Conservation (phyloP, 148 eudicot genomes). For the Arbutus unedo region DNA sequence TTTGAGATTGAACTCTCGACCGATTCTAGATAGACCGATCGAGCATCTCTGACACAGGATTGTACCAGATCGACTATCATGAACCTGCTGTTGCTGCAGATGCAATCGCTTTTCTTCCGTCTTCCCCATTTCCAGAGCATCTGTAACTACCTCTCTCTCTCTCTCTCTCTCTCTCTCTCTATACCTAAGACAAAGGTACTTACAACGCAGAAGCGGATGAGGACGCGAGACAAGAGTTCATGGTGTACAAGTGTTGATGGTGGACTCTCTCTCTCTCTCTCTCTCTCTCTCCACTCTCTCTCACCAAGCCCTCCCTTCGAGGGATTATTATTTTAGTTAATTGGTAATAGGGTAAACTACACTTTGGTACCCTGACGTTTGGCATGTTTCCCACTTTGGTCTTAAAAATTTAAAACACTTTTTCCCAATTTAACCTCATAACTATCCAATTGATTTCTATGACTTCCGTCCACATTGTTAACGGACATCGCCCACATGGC, state of each 20-base stretch:
- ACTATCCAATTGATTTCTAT: too few species aligned
- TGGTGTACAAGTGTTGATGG: neutral
- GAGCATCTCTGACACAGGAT: slow-evolving; percentile 28
- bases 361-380: too few species aligned
- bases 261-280: neutral
- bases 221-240: slow-evolving; percentile 15
- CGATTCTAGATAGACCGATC: slow-evolving; percentile 16
- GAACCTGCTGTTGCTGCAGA: slow-evolving; percentile 17
- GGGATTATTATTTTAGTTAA: neutral
- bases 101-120: slow-evolving; percentile 25
- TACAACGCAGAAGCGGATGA: neutral
- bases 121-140: slow-evolving; percentile 52
- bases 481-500: too few species aligned
- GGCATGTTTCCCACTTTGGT: too few species aligned
- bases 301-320: neutral
- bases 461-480: too few species aligned
- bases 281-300: neutral
- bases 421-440: too few species aligned
- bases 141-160: slow-evolving; percentile 23
- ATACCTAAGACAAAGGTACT: neutral
- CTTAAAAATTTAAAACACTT: too few species aligned
- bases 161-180: slow-evolving; percentile 1
- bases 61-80: neutral
- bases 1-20: slow-evolving; percentile 22
- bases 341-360: too few species aligned